These are phyloP conservation scores for Cymbidium sinense DNA, from an alignment of 106 monocot species.

Conservation along the genomic window DNA sequence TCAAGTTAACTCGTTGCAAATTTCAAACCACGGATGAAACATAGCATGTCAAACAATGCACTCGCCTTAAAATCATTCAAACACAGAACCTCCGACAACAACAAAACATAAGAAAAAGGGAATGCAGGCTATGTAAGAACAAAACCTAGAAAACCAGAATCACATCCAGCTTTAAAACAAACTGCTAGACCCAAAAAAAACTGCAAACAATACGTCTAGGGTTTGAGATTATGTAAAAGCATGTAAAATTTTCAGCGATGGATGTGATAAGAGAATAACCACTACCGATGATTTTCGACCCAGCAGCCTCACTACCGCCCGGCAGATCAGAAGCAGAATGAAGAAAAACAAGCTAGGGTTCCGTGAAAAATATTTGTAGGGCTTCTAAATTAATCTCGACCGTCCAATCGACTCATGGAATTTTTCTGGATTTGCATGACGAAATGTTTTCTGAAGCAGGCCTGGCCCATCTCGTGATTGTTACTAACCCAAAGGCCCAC, in stretches of 20 bases:
- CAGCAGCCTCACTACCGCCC: too few species aligned
- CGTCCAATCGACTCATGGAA: neutral
- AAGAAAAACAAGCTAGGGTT: neutral
- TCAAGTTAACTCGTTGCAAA: neutral
- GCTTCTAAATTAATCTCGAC: neutral
- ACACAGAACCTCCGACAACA: neutral
- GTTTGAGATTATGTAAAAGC: too few species aligned
- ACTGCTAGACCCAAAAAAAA: neutral
- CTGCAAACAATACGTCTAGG: too few species aligned
- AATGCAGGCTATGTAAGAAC: neutral
- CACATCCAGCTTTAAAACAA: neutral
- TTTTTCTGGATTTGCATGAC: too few species aligned
- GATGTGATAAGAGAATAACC: neutral
- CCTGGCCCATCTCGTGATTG: too few species aligned
- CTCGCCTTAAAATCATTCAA: neutral
- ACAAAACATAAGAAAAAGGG: neutral
- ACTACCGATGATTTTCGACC: too few species aligned
- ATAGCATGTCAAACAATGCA: too few species aligned
- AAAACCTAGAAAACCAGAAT: neutral
- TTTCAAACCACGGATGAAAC: too few species aligned
- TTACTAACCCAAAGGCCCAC: too few species aligned
- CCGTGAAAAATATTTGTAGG: neutral
- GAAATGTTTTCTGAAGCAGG: too few species aligned
- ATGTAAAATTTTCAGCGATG: neutral
- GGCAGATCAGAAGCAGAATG: too few species aligned